These are phyloP conservation scores for Scedosporium dehoogii DNA, from an alignment of 2,329 filamentous ascomycete genomes.

Conservation along the genomic window DNA sequence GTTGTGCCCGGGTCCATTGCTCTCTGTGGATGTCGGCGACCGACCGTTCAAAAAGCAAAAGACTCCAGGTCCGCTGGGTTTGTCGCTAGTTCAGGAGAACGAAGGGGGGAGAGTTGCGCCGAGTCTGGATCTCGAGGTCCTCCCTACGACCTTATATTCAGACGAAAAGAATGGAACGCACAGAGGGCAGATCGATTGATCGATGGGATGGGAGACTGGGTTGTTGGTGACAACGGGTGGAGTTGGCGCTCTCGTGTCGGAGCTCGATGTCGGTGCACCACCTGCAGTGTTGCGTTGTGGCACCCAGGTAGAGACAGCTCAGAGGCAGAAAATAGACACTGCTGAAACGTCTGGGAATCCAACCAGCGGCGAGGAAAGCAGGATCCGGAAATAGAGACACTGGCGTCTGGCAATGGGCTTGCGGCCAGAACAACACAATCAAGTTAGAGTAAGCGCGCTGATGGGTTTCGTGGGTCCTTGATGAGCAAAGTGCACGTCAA, in stretches of 20 bases:
- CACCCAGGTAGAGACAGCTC: neutral
- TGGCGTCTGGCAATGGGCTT: neutral
- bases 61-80: neutral
- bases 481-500: no score
- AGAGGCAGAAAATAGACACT: slow-evolving; percentile 1
- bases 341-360: neutral
- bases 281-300: neutral
- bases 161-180: neutral
- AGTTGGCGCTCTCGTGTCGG: neutral
- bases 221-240: neutral
- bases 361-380: neutral
- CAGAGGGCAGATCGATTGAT: neutral
- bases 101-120: neutral
- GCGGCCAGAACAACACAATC: neutral
- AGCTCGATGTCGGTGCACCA: no score
- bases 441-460: neutral
- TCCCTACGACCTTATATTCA: neutral
- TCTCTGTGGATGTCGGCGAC: neutral
- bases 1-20: slow-evolving; percentile 36
- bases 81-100: neutral
- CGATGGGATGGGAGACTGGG: neutral
- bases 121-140: neutral
- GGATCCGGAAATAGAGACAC: neutral
- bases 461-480: neutral
- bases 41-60: neutral